Percentiles rank a stretch among this genome's conserved stretches.
Conservation (phyloP, 179 eudicot species). For the Gypsophila paniculata region DNA sequence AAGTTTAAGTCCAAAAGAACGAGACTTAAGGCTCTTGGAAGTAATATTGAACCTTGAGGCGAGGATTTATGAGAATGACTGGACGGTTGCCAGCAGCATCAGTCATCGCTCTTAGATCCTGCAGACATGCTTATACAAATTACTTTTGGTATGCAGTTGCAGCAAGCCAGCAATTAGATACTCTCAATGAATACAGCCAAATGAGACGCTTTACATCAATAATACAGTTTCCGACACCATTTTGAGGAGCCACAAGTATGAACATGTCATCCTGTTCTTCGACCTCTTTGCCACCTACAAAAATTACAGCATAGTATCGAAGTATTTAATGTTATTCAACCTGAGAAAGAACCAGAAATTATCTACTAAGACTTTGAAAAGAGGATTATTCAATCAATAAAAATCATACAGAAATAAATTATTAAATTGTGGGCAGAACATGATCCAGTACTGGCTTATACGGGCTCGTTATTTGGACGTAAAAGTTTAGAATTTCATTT, state of each 20-base stretch:
- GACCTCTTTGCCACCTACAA: slow-evolving; percentile 89
- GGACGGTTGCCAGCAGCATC: slow-evolving; percentile 96
- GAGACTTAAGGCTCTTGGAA: not conserved
- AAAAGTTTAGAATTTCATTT: too few relatives aligned
- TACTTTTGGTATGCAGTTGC: not conserved
- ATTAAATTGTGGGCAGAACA: too few relatives aligned
- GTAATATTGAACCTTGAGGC: slow-evolving; percentile 61
- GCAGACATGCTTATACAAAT: slow-evolving; percentile 13
- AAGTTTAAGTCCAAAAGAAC: too few relatives aligned
- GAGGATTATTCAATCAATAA: too few relatives aligned
- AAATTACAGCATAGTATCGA: too few relatives aligned
- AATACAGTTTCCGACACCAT: slow-evolving; percentile 96
- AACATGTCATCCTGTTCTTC: slow-evolving; percentile 82
- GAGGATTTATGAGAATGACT: slow-evolving; percentile 87
- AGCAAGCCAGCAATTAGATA: not conserved
- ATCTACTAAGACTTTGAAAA: too few relatives aligned
- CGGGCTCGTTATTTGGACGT: too few relatives aligned
- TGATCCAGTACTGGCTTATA: too few relatives aligned
- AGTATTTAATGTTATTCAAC: too few relatives aligned
- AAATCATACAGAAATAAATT: too few relatives aligned
- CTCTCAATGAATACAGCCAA: not conserved
- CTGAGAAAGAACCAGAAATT: too few relatives aligned
- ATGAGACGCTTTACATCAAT: slow-evolving; percentile 56
- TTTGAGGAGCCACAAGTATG: slow-evolving; percentile 94
- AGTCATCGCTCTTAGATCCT: slow-evolving; percentile 94